Evolutionary conservation across 768 basidiomycete species (phyloP), one percentile per base, ranked within the genome.

Genomic region (Pleurotus ostreatus): DNA sequence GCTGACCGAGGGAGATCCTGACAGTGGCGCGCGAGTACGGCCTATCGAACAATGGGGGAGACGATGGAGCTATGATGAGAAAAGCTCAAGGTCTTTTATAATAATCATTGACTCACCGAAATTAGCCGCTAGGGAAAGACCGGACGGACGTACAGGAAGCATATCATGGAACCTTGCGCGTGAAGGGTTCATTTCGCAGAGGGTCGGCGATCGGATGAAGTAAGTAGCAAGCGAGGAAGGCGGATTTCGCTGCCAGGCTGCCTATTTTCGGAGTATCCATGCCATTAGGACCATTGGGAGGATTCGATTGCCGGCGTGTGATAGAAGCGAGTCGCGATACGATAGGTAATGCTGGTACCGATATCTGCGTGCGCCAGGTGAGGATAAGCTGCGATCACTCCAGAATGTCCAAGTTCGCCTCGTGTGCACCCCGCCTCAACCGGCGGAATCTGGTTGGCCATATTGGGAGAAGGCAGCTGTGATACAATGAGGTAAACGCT

Each of bases 341-440:
- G 26, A 23, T 20, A 49, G 22, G 46, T 13, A 49, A 49, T 30
- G 39, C n/a, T 16, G 39, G 25, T 43, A 52, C 51, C 51, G 51
- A 53, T 53, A 53, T 53, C 37, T 53, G 51, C 51, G 51, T 39
- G 39, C 41, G 51, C 23, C 37, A 39, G 51, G 51, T 53, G 37
- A 51, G 30, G 25, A 16, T n/a, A 34, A 30, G 49, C 39, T 20
- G 41, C 23, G 22, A 16, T 53, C 34, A 20, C 23, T 22, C 39
- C 22, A 49, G 20, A 49, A 49, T 12, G 48, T 49, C 48, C 11
- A 20, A 30, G 26, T 26, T n/a, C 15, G 48, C 48, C 48, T 49
- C 48, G 20, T 49, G 48, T 25, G 15, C 20, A 16, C 25, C 48
- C 48, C 48, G 48, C 48, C 48, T 26, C 48, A 34, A 49, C 48